Percentiles rank a stretch among this genome's conserved stretches.
Conservation (phyloP, 352 stramenopile genomes). For the Phytophthora pluvialis region DNA sequence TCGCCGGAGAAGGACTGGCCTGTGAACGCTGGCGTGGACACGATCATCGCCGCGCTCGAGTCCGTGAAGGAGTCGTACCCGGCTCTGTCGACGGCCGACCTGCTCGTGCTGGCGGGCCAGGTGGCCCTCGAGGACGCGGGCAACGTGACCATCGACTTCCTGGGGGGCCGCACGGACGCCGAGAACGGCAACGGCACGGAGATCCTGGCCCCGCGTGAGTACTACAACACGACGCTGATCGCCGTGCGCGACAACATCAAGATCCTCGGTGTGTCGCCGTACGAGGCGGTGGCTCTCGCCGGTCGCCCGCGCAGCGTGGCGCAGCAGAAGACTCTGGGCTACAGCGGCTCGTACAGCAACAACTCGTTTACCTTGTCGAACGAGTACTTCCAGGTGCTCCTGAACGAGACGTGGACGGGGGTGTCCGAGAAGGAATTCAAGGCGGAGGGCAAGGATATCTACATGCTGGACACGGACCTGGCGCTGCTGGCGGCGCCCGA, state of each 20-base stretch:
- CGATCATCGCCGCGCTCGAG: constrained; percentile 81
- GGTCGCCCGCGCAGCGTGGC: constrained; percentile 90
- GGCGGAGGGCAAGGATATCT: constrained; percentile 33
- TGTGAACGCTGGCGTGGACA: constrained; percentile 84
- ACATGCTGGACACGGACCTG: constrained; percentile 32
- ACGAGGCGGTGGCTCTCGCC: constrained; percentile 93
- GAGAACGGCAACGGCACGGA: constrained; percentile 67
- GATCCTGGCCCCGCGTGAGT: constrained; percentile 91
- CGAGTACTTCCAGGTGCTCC: constrained; percentile 33
- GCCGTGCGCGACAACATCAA: constrained; percentile 94
- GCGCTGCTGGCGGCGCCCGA: constrained; percentile 31
- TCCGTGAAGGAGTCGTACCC: constrained; percentile 90
- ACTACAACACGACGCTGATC: constrained; percentile 66
- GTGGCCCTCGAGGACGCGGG: constrained; percentile 40
- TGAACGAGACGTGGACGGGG: constrained; percentile 31
- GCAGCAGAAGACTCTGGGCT: constrained; percentile 87
- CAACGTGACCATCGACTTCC: constrained; percentile 34
- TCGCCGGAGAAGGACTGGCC: constrained; percentile 79
- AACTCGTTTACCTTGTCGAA: constrained; percentile 85
- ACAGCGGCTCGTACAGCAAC: constrained; percentile 86
- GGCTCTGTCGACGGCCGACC: constrained; percentile 90
- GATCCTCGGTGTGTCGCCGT: constrained; percentile 90
- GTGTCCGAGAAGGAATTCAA: constrained; percentile 32
- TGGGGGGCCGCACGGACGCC: constrained; percentile 67
- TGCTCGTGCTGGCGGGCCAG: constrained; percentile 89